These are phyloP conservation scores for Orbilia quercus DNA, from an alignment of 2,329 filamentous ascomycete genomes.

Conservation along the genomic window DNA sequence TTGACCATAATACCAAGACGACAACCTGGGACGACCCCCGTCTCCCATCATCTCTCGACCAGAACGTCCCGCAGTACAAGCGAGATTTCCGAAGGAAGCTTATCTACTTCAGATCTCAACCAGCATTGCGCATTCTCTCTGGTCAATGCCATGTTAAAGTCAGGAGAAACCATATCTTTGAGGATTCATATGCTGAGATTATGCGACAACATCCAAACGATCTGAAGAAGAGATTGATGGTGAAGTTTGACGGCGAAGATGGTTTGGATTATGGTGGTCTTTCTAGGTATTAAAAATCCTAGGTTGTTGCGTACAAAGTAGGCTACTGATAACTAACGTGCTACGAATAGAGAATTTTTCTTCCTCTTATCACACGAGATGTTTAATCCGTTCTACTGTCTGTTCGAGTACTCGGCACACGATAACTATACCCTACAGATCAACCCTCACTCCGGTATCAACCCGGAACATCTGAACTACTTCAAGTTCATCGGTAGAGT, in stretches of 20 bases:
- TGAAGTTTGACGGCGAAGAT: conserved; percentile 99
- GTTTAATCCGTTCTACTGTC: conserved; percentile 99
- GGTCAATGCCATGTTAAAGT: conserved; percentile 99
- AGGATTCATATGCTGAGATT: conserved; percentile 98
- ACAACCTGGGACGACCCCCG: conserved; percentile 99
- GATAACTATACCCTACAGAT: conserved; percentile 99
- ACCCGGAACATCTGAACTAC: conserved; percentile 98
- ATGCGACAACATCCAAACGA: conserved; percentile 95
- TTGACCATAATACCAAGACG: conserved; percentile 99
- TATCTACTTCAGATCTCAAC: conserved; percentile 99
- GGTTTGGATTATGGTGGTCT: conserved; percentile 97
- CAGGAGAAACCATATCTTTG: conserved; percentile 94
- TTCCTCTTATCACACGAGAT: conserved; percentile 99
- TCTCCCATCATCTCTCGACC: conserved; percentile 92
- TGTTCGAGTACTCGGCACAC: conserved; percentile 99
- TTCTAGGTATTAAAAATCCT: conserved; percentile 70
- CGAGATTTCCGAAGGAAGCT: conserved; percentile 97
- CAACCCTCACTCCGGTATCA: conserved; percentile 98
- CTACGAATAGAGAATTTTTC: conserved; percentile 83
- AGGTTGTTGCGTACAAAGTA: background rate
- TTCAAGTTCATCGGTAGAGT: conserved; percentile 99
- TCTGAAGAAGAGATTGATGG: conserved; percentile 98
- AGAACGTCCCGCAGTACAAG: conserved; percentile 99
- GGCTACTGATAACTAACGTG: conserved; percentile 2
- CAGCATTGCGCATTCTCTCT: conserved; percentile 91